A percentile compares a stretch with the other conserved stretches of the same genome.
Conservation (phyloP, 306 rosid species). For the Quercus variabilis region DNA sequence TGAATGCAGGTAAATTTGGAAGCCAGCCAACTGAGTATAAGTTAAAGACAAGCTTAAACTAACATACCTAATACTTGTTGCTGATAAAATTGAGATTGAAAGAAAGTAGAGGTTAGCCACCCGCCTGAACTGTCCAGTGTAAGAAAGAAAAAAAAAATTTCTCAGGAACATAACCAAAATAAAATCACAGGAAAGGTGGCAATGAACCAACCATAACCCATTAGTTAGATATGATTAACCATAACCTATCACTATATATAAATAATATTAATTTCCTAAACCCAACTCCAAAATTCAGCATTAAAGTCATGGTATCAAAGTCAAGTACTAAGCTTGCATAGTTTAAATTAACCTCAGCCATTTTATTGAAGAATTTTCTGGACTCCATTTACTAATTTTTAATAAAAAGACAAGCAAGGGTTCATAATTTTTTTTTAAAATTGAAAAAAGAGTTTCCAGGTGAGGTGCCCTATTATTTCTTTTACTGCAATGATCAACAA, state of each 20-base stretch:
- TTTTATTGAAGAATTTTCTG: not conserved
- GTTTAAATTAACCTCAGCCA: not conserved
- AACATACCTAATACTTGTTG: conserved; percentile 82
- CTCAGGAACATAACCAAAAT: conserved; percentile 32
- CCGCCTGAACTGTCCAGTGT: conserved; percentile 87
- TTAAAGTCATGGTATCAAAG: not conserved
- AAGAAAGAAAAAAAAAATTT: conserved; percentile 26
- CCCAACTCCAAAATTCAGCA: not conserved
- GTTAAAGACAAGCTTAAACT: not conserved
- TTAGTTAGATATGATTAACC: conserved; percentile 3
- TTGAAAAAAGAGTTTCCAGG: too few species aligned
- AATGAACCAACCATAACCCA: conserved; percentile 9
- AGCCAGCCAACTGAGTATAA: not conserved
- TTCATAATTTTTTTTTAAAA: too few species aligned
- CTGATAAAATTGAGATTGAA: conserved; percentile 85
- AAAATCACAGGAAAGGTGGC: conserved; percentile 20
- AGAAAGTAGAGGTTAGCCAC: conserved; percentile 98
- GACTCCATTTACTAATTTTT: not conserved
- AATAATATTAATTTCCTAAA: not conserved
- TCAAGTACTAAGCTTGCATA: not conserved
- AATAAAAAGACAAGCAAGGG: too few species aligned
- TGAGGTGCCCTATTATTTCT: too few species aligned
- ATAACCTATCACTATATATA: not conserved
- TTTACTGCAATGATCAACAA: too few species aligned
- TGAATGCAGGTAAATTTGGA: not conserved